Evolutionary conservation across 176 grass and related monocot genomes (phyloP).

Genomic region (Secale cereale): DNA sequence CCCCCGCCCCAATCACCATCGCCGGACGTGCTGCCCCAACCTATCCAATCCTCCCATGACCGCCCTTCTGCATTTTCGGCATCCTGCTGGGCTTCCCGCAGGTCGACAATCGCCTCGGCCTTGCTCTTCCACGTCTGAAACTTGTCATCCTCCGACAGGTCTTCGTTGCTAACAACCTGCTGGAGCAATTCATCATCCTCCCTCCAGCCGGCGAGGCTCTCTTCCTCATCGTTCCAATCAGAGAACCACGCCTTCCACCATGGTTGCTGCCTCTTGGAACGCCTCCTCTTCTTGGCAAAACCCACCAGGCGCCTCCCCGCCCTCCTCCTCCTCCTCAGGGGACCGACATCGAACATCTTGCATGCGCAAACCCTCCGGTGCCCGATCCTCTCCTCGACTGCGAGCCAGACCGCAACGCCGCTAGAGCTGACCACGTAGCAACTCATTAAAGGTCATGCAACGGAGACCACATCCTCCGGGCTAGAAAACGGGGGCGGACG

Average conservation of each 20-base stretch:
- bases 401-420: slow-evolving; percentile 14
- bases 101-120: slow-evolving; percentile 83
- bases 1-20: slow-evolving; percentile 47
- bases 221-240: slow-evolving; percentile 51
- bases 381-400: slow-evolving; percentile 4
- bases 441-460: slow-evolving; percentile 62
- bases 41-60: slow-evolving; percentile 83
- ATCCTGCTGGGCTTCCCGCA: slow-evolving; percentile 66
- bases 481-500: background rate
- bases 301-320: slow-evolving; percentile 23
- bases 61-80: slow-evolving; percentile 51
- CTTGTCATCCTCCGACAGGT: slow-evolving; percentile 61
- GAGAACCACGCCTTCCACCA: slow-evolving; percentile 76
- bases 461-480: slow-evolving; percentile 34
- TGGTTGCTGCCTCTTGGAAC: slow-evolving; percentile 42
- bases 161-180: slow-evolving; percentile 29
- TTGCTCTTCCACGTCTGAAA: slow-evolving; percentile 82
- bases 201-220: slow-evolving; percentile 49
- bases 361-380: slow-evolving; percentile 13
- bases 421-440: slow-evolving; percentile 40
- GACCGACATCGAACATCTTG: slow-evolving; percentile 45
- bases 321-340: slow-evolving; percentile 38
- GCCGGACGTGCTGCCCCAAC: slow-evolving; percentile 32
- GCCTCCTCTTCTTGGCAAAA: slow-evolving; percentile 37
- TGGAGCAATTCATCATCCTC: slow-evolving; percentile 44